These are phyloP conservation scores for Wallacemonas sp. DNA, from an alignment of 208 protist genomes.

Conservation along the genomic window DNA sequence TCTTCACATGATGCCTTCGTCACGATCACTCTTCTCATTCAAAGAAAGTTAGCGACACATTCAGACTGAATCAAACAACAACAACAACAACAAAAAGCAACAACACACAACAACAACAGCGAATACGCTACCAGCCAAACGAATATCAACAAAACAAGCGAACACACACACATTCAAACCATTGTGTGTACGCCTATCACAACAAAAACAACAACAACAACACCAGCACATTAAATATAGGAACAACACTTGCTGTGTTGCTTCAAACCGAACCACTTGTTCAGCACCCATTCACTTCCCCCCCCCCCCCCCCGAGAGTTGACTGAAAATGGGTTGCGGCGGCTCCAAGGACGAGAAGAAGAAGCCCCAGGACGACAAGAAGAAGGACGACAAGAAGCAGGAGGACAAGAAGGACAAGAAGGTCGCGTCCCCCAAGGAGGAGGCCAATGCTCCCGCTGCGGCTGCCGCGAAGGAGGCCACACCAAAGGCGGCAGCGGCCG, in stretches of 20 bases:
- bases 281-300: neutral
- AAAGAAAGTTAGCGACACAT: too few relatives aligned
- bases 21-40: too few relatives aligned
- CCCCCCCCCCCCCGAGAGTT: neutral
- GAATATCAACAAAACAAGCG: neutral
- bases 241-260: too few relatives aligned
- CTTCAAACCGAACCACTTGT: neutral
- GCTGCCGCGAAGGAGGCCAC: neutral
- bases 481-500: neutral
- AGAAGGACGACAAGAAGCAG: slow-evolving; percentile 1
- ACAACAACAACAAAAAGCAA: neutral
- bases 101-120: slow-evolving; percentile 11
- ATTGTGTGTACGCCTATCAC: too few relatives aligned
- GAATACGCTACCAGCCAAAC: neutral
- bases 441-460: too few relatives aligned
- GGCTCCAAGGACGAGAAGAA: slow-evolving; percentile 19
- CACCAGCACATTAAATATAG: neutral
- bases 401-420: slow-evolving; percentile 6
- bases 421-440: neutral
- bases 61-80: neutral
- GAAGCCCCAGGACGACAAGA: slow-evolving; percentile 5
- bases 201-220: slow-evolving; percentile 11
- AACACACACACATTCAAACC: neutral
- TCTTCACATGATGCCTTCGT: neutral
- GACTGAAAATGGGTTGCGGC: slow-evolving; percentile 17